Evolutionary conservation across 371 early-diverging fungal species (phyloP).

Genomic region (Mucor saturninus): DNA sequence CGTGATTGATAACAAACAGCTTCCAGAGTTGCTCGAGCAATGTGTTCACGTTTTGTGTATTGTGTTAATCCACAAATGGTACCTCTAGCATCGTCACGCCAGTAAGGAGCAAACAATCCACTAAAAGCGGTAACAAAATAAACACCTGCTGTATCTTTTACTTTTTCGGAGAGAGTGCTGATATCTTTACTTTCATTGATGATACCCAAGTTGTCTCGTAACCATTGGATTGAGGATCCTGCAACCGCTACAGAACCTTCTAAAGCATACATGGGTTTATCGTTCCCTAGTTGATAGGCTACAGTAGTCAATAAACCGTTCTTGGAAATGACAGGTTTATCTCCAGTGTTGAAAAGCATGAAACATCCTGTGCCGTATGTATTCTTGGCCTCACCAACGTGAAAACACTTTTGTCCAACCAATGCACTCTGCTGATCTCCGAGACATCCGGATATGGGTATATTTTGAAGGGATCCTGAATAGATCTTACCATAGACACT

Average conservation of each 20-base stretch:
- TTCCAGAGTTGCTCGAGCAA: slow-evolving; percentile 91
- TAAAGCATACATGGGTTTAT: slow-evolving; percentile 81
- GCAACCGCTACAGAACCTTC: slow-evolving; percentile 96
- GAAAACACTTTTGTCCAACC: slow-evolving; percentile 93
- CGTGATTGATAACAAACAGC: slow-evolving; percentile 90
- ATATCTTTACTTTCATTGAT: slow-evolving; percentile 76
- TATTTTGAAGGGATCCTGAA: slow-evolving; percentile 62
- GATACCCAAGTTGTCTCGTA: slow-evolving; percentile 86
- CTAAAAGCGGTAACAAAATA: slow-evolving; percentile 96
- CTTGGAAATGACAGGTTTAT: slow-evolving; percentile 72
- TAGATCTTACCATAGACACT: slow-evolving; percentile 78
- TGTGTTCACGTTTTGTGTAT: slow-evolving; percentile 82
- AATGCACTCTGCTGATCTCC: slow-evolving; percentile 98
- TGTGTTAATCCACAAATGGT: slow-evolving; percentile 90
- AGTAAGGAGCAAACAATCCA: slow-evolving; percentile 95
- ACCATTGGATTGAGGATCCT: slow-evolving; percentile 92
- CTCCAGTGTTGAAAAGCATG: slow-evolving; percentile 94
- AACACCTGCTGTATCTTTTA: slow-evolving; percentile 87
- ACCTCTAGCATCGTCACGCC: slow-evolving; percentile 93
- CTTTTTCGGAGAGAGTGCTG: slow-evolving; percentile 52
- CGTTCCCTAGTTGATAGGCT: slow-evolving; percentile 85
- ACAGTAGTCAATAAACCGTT: slow-evolving; percentile 93
- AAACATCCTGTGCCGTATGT: slow-evolving; percentile 97
- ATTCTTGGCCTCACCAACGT: slow-evolving; percentile 78
- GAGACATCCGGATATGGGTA: slow-evolving; percentile 84